Evolutionary conservation across 768 basidiomycete genomes (phyloP).

Genomic region (Lepiota brunneoincarnata): DNA sequence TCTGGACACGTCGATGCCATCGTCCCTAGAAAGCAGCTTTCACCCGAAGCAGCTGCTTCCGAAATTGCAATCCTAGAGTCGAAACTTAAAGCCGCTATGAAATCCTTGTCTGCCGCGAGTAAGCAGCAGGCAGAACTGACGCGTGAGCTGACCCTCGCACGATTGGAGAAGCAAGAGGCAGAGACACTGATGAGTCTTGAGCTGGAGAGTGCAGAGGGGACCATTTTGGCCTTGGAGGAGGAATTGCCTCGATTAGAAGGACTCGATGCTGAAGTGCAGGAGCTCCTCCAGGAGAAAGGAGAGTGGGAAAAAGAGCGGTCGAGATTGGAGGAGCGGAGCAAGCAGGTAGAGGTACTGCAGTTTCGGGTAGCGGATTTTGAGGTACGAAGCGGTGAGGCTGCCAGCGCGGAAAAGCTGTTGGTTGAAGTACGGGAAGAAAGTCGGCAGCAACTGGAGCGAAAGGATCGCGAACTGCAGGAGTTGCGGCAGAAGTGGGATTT

Average conservation of each 20-base stretch:
- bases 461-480: constrained; percentile 34
- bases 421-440: constrained; percentile 31
- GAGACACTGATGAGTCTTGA: constrained; percentile 67
- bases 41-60: constrained; percentile 38
- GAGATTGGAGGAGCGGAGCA: constrained; percentile 38
- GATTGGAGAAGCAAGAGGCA: constrained; percentile 66
- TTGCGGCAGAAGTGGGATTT: constrained; percentile 38
- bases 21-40: constrained; percentile 45
- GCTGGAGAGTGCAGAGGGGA: constrained; percentile 64
- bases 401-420: constrained; percentile 37
- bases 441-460: constrained; percentile 36
- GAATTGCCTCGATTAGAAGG: constrained; percentile 51
- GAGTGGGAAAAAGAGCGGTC: constrained; percentile 49
- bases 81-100: constrained; percentile 59
- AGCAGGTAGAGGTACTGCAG: constrained; percentile 36
- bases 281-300: constrained; percentile 45
- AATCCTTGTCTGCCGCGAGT: constrained; percentile 54
- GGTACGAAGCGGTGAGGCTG: constrained; percentile 29
- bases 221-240: constrained; percentile 52
- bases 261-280: constrained; percentile 44
- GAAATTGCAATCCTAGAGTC: constrained; percentile 58
- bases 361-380: constrained; percentile 38
- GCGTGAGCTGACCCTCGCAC: constrained; percentile 59
- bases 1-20: constrained; percentile 75
- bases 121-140: constrained; percentile 60